Evolutionary conservation across 352 stramenopile genomes (phyloP), one percentile per base, ranked within the genome.

Genomic region (Globisporangium nunn): DNA sequence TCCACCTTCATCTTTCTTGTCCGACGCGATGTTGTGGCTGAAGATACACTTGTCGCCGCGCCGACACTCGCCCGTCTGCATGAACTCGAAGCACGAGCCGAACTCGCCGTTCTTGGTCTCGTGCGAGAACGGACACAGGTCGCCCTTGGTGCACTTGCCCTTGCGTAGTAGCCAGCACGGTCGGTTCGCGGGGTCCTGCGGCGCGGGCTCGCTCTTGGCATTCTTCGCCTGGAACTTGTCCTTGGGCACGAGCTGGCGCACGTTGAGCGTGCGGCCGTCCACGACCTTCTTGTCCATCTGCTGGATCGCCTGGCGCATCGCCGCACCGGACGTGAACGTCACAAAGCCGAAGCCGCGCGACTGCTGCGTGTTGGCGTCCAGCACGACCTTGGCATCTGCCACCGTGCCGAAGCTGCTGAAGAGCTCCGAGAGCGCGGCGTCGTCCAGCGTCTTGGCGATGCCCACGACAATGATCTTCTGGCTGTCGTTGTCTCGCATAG

Each of bases 401-500:
- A 94, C 76, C 17, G 68, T 73, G 43, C 84, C 84, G 62, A 89
- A 92, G 30, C 70, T 56, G 29, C 66, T 70, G 64, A 94, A 94
- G n/a, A 94, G 66, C 30, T 89, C 81, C 18, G 62, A 73, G 15
- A 94, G 62, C 33, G 66, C 74, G 8, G 70, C 68, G 50, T 92
- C 81, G 51, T 92, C 80, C 48, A 92, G 47, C 1, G 69, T 85
- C 71, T 88, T 88, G 50, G 79, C 65, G 52, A 94, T 85, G 31
- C 83, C 81, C 48, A 89, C 80, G 31, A 89, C 80, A 68, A 94
- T 89, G 46, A 94, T 68, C 80, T 94, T 94, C 65, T 88, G 80
- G 51, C 71, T 87, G 66, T 90, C 81, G 60, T 91, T 90, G 30
- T 75, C 85, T 15, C 81, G 66, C 77, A 85, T 90, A 10, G 40